A percentile compares a stretch with the other conserved stretches of the same genome.
These are phyloP conservation scores for Teunomyces pallodes DNA, from an alignment of 805 yeast genomes.

Conservation along the genomic window DNA sequence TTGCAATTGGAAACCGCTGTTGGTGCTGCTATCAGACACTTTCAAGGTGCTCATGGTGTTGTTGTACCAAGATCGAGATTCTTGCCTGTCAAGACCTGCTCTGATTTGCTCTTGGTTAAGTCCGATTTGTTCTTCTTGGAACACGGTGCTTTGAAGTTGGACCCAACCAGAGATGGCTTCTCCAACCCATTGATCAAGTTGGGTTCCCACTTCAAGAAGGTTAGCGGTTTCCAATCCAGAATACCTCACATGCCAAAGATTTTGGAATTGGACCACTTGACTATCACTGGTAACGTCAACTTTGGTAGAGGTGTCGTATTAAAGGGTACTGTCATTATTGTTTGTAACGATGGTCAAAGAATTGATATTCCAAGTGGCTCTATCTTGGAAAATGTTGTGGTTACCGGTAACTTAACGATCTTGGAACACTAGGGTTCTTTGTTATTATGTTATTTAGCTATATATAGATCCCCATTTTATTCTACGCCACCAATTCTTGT, in stretches of 20 bases:
- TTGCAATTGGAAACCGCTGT: conserved; percentile 97
- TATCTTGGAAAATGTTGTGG: conserved; percentile 90
- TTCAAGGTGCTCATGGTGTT: conserved; percentile 93
- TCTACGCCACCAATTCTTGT: conserved; percentile 13
- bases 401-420: conserved; percentile 93
- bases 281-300: conserved; percentile 93
- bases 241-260: conserved; percentile 95
- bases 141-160: conserved; percentile 86
- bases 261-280: conserved; percentile 93
- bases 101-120: conserved; percentile 90
- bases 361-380: conserved; percentile 98
- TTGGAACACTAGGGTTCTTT: conserved; percentile 67
- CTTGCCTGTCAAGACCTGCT: conserved; percentile 96
- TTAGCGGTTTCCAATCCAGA: conserved; percentile 83
- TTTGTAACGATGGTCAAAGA: conserved; percentile 93
- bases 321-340: conserved; percentile 96
- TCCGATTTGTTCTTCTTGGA: conserved; percentile 88
- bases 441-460: not conserved
- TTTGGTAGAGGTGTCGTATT: conserved; percentile 87
- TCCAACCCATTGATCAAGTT: conserved; percentile 92
- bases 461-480: not conserved
- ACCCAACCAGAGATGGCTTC: conserved; percentile 83
- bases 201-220: conserved; percentile 96
- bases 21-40: conserved; percentile 98
- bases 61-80: conserved; percentile 98